Percentiles rank a stretch among this genome's conserved stretches.
Conservation (phyloP, 176 grass and related monocot species). For the Chrysopogon serrulatus region DNA sequence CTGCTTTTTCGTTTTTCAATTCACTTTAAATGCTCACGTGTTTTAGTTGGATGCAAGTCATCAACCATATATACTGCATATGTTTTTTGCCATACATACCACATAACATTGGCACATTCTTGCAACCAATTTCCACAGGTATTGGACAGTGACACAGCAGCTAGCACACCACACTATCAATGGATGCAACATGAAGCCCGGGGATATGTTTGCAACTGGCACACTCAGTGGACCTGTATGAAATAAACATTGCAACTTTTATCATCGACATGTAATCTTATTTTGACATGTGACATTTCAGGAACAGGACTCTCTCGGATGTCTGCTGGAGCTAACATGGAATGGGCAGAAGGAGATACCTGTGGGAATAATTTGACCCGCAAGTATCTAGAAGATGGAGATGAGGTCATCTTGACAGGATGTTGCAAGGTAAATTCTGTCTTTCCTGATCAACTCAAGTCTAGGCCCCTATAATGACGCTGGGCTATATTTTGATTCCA, state of each 20-base stretch:
- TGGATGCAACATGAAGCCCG: slow-evolving; percentile 94
- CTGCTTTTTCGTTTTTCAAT: not conserved
- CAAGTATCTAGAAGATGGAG: slow-evolving; percentile 92
- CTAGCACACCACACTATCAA: slow-evolving; percentile 91
- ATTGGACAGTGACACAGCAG: slow-evolving; percentile 96
- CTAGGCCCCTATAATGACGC: not conserved
- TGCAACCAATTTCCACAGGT: slow-evolving; percentile 43
- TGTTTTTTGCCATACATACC: not conserved
- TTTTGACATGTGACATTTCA: slow-evolving; percentile 26
- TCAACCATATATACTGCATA: not conserved
- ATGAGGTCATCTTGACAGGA: slow-evolving; percentile 83
- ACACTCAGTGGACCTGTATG: slow-evolving; percentile 98
- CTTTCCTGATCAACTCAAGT: not conserved
- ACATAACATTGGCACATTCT: not conserved
- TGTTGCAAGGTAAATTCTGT: slow-evolving; percentile 79
- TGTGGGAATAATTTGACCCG: slow-evolving; percentile 50
- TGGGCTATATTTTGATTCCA: not conserved
- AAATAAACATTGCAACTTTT: slow-evolving; percentile 11
- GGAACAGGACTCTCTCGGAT: slow-evolving; percentile 75
- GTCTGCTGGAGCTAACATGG: slow-evolving; percentile 95
- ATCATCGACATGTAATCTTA: not conserved
- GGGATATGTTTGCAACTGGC: slow-evolving; percentile 91
- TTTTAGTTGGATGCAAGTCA: not conserved
- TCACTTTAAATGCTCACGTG: not conserved
- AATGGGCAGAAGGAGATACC: slow-evolving; percentile 69